These are phyloP conservation scores for Tulasnella sp. DNA, from an alignment of 768 basidiomycete species.

Conservation along the genomic window DNA sequence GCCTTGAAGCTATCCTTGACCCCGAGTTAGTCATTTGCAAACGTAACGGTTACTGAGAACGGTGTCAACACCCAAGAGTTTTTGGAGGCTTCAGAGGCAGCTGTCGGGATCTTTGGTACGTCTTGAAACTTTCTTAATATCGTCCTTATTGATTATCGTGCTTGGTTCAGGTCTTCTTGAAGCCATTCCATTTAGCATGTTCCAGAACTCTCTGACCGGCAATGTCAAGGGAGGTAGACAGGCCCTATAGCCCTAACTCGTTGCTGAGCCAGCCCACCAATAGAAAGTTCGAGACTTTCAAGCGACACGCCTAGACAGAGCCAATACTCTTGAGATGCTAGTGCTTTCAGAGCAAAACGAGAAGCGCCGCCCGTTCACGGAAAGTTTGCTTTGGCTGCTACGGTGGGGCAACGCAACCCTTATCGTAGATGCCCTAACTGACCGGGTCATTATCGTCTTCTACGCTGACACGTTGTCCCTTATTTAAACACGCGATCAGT, in stretches of 20 bases:
- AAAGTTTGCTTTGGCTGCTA: constrained; percentile 91
- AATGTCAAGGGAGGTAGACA: constrained; percentile 72
- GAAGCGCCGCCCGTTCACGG: constrained; percentile 82
- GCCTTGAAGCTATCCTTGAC: neutral
- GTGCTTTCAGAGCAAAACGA: constrained; percentile 77
- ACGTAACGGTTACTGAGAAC: constrained; percentile 78
- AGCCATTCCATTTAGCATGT: constrained; percentile 73
- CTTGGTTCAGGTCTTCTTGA: constrained; percentile 68
- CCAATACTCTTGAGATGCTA: constrained; percentile 76
- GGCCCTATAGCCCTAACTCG: neutral
- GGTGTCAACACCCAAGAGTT: constrained; percentile 88
- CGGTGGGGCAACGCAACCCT: constrained; percentile 34
- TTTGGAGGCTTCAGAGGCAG: constrained; percentile 81
- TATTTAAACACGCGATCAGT: constrained; percentile 37
- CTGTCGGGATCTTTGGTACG: constrained; percentile 87
- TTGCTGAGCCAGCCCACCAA: neutral
- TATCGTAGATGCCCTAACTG: neutral
- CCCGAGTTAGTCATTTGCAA: constrained; percentile 76
- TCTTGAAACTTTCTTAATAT: neutral
- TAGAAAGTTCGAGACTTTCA: constrained; percentile 90
- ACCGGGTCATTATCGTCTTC: neutral
- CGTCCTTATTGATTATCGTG: neutral
- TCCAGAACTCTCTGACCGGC: constrained; percentile 81
- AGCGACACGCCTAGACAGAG: constrained; percentile 57
- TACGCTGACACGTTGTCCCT: neutral